These are phyloP conservation scores for Microcos paniculata DNA, from an alignment of 345 rosid genomes.

Conservation along the genomic window DNA sequence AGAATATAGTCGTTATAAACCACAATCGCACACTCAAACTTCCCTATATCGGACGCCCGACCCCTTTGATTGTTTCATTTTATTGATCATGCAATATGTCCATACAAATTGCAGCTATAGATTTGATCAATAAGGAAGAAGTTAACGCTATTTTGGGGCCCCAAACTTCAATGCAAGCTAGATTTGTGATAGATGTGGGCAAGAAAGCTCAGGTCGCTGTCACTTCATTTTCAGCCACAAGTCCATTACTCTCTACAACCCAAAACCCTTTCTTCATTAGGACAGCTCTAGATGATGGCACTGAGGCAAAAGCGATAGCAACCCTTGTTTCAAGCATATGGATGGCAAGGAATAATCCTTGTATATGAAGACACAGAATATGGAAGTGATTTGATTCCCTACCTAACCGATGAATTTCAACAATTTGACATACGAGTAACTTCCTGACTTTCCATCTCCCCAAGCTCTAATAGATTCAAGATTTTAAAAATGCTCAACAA, in stretches of 20 bases:
- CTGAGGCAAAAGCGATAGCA: constrained; percentile 31
- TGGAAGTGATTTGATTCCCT: constrained; percentile 34
- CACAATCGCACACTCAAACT: too few species aligned
- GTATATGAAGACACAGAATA: constrained; percentile 38
- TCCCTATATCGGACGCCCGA: too few species aligned
- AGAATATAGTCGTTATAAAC: too few species aligned
- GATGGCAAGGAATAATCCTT: constrained; percentile 38
- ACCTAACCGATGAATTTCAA: constrained; percentile 30
- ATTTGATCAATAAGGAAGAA: constrained; percentile 34
- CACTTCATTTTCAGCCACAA: neutral
- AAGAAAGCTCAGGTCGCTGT: constrained; percentile 22
- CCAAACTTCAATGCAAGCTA: constrained; percentile 24
- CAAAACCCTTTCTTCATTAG: constrained; percentile 27
- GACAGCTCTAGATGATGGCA: constrained; percentile 26
- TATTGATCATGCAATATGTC: neutral
- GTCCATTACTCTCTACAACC: constrained; percentile 8
- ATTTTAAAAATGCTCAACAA: constrained; percentile 27
- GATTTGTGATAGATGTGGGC: constrained; percentile 12
- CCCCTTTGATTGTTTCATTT: neutral
- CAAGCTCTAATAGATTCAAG: constrained; percentile 12
- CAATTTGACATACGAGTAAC: constrained; percentile 21
- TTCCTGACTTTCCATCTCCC: constrained; percentile 23
- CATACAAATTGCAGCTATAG: constrained; percentile 24
- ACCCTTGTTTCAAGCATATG: constrained; percentile 27
- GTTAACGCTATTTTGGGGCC: constrained; percentile 41